A percentile compares a stretch with the other conserved stretches of the same genome.
phyloP scores from a whole-genome alignment of 2,329 filamentous ascomycete species.

The Camillea tinctor region DNA sequence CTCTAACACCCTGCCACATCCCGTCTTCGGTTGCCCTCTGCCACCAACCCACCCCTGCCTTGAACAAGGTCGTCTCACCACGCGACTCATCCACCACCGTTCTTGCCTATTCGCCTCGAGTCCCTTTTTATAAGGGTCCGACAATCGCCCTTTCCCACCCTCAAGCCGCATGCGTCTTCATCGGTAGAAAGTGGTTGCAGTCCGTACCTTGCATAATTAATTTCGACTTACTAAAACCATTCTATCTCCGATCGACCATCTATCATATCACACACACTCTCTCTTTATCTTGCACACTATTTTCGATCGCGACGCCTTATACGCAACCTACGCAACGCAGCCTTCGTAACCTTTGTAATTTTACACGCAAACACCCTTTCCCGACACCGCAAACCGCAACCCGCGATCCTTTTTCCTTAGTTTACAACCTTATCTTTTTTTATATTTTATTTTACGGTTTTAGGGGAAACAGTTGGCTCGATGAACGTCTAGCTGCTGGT shows the following conservation, averaged over 20 bases:
- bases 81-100: conserved; percentile 24
- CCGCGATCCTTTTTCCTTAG: conserved; percentile 4
- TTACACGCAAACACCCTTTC: conserved; percentile 1
- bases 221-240: conserved; percentile 2
- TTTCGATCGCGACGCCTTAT: conserved; percentile 1
- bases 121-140: conserved; percentile 25
- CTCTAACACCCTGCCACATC: conserved; percentile 25
- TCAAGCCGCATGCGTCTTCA: conserved; percentile 21
- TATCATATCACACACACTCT: conserved; percentile 1
- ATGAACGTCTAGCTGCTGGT: conserved; percentile 34
- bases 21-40: conserved; percentile 25
- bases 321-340: not conserved
- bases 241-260: conserved; percentile 14
- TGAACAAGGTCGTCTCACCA: conserved; percentile 4
- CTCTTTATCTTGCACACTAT: conserved; percentile 1
- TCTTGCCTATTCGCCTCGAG: conserved; percentile 18
- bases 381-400: conserved; percentile 6
- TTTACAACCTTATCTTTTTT: conserved; percentile 2
- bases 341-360: too few relatives aligned
- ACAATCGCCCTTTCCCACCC: conserved; percentile 14
- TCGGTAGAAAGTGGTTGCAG: conserved; percentile 30
- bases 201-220: conserved; percentile 35
- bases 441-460: conserved; percentile 16
- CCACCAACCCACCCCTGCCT: conserved; percentile 12
- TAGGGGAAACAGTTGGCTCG: conserved; percentile 29